Percentiles rank a stretch among this genome's conserved stretches.
Conservation (phyloP, 1,284 basidiomycete species). For the Schizophyllum commune region DNA sequence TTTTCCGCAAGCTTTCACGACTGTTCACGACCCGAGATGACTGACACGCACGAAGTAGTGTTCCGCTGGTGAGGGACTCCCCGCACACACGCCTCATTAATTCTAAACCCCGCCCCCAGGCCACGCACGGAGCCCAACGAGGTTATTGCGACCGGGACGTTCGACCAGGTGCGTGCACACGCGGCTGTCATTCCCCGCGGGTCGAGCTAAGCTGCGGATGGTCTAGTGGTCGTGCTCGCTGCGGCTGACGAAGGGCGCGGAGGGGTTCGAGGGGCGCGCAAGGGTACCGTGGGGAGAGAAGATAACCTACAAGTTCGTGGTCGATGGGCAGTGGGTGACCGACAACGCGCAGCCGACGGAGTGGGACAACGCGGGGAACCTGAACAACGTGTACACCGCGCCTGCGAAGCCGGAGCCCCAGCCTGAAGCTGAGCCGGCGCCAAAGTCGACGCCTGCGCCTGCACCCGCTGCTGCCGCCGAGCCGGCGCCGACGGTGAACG, state of each 20-base stretch:
- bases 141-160: conserved; percentile 69
- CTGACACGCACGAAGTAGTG: conserved; percentile 35
- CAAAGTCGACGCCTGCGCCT: background rate
- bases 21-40: conserved; percentile 18
- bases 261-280: conserved; percentile 50
- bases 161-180: conserved; percentile 56
- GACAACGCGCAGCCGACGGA: conserved; percentile 53
- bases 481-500: background rate
- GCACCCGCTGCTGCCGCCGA: conserved; percentile 13
- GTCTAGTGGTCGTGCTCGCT: conserved; percentile 59
- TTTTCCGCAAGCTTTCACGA: background rate
- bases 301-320: conserved; percentile 70
- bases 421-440: conserved; percentile 7
- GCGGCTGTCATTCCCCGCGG: conserved; percentile 6
- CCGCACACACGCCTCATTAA: background rate
- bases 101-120: conserved; percentile 25
- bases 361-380: conserved; percentile 51
- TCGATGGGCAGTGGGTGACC: conserved; percentile 64
- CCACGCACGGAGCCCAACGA: conserved; percentile 46
- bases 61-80: conserved; percentile 33
- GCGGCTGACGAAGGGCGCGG: conserved; percentile 40
- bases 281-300: conserved; percentile 58
- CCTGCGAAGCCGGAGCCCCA: conserved; percentile 37
- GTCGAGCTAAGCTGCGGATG: background rate
- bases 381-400: conserved; percentile 66